phyloP scores from a whole-genome alignment of 805 yeast species.

The Yarrowia yakushimensis region DNA sequence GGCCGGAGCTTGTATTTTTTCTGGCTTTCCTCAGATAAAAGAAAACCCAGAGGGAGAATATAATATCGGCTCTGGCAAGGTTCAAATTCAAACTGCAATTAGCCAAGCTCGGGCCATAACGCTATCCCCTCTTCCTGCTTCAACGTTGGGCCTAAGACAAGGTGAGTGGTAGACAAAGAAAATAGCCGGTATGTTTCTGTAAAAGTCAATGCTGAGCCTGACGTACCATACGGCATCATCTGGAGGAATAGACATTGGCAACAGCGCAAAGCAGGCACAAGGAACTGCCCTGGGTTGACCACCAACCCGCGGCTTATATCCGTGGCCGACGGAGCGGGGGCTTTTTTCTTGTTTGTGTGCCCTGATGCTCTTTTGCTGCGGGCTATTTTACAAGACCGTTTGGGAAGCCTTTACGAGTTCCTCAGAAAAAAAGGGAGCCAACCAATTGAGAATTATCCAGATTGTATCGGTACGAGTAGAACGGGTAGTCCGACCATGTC shows the following conservation, averaged over 20 bases:
- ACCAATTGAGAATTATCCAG: too few species aligned
- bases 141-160: constrained; percentile 20
- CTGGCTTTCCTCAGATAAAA: neutral
- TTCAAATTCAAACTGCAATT: constrained; percentile 9
- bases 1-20: neutral
- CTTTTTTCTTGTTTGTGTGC: too few species aligned
- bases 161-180: neutral
- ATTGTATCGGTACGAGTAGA: too few species aligned
- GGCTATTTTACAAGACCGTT: neutral
- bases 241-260: neutral
- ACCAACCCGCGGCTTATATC: too few species aligned
- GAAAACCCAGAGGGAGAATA: neutral
- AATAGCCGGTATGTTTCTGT: neutral
- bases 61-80: neutral
- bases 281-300: neutral
- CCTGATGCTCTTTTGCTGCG: too few species aligned
- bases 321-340: too few species aligned
- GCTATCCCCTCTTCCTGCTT: constrained; percentile 24
- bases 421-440: neutral
- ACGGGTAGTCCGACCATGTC: too few species aligned
- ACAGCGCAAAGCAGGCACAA: constrained; percentile 20
- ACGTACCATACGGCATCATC: neutral
- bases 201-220: neutral
- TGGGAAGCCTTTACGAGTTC: neutral
- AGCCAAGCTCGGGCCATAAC: constrained; percentile 22